Conservation (phyloP, 2,329 filamentous ascomycete species). For the Sporothrix mexicana region DNA sequence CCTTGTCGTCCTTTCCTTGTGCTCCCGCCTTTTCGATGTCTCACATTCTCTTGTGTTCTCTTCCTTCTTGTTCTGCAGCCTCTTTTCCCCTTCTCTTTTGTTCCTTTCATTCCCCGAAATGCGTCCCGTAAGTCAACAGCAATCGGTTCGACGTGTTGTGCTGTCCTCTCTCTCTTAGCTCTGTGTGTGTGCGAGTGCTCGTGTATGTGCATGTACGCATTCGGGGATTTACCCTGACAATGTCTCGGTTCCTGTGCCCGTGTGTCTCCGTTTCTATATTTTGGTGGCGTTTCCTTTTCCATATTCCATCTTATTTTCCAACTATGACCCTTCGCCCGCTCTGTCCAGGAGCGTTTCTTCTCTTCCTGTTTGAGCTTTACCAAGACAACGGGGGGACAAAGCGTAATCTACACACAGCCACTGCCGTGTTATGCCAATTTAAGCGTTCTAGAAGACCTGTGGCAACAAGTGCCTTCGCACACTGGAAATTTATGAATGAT, state of each 20-base stretch:
- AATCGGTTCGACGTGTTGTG: background rate
- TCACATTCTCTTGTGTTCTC: background rate
- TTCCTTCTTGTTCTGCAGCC: background rate
- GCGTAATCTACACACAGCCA: conserved; percentile 24
- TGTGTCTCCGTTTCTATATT: background rate
- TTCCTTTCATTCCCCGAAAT: background rate
- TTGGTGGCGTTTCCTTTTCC: background rate
- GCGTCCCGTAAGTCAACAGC: conserved; percentile 21
- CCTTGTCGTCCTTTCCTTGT: conserved; percentile 24
- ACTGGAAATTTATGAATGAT: background rate
- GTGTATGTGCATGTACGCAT: conserved; percentile 10
- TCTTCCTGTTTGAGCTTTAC: background rate
- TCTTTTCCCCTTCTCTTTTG: background rate
- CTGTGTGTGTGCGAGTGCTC: conserved; percentile 2
- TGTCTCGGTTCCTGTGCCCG: conserved; percentile 15
- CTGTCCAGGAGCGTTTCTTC: background rate
- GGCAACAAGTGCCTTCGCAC: background rate
- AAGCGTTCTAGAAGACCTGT: conserved; percentile 27
- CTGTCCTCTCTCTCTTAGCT: background rate
- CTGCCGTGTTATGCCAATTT: conserved; percentile 19
- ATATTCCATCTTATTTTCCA: background rate
- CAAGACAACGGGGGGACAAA: conserved; percentile 11
- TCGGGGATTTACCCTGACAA: conserved; percentile 23
- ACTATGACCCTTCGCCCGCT: too few relatives aligned
- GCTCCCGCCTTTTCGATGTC: conserved; percentile 15